These are phyloP conservation scores for Petrea volubilis DNA, from an alignment of 257 asterid genomes.

Conservation along the genomic window DNA sequence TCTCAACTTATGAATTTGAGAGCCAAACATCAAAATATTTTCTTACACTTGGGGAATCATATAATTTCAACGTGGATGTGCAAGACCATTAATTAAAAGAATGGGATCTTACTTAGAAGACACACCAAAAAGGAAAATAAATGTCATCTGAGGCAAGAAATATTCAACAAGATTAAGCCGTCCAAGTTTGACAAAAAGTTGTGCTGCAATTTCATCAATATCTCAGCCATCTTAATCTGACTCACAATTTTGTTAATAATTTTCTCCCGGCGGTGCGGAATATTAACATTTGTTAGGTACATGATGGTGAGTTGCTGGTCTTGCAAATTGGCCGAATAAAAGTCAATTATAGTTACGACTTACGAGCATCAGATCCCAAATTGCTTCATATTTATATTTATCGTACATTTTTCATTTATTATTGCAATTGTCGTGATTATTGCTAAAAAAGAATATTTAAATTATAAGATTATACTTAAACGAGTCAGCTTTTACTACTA, in stretches of 20 bases:
- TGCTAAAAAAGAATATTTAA: background rate
- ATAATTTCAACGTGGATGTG: background rate
- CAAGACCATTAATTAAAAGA: background rate
- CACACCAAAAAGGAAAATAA: too few species aligned
- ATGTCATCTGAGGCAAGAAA: too few species aligned
- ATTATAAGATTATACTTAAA: background rate
- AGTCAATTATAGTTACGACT: conserved; percentile 9
- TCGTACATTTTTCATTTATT: conserved; percentile 5
- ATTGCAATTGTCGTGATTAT: background rate
- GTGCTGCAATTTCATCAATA: background rate
- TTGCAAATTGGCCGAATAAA: conserved; percentile 25
- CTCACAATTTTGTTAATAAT: background rate
- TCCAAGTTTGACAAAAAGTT: background rate
- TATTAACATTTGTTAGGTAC: conserved; percentile 15
- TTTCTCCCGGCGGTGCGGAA: background rate
- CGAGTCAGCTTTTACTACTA: background rate
- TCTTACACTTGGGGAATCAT: background rate
- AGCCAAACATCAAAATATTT: background rate
- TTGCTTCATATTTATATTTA: background rate
- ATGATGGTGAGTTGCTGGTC: conserved; percentile 22
- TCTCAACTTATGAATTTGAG: background rate
- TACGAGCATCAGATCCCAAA: conserved; percentile 22
- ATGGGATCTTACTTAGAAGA: too few species aligned
- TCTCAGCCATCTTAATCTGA: background rate
- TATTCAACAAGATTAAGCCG: too few species aligned